Base-by-base conservation (phyloP, 768 basidiomycete genomes). In the Podaxis mareebaensis region DNA sequence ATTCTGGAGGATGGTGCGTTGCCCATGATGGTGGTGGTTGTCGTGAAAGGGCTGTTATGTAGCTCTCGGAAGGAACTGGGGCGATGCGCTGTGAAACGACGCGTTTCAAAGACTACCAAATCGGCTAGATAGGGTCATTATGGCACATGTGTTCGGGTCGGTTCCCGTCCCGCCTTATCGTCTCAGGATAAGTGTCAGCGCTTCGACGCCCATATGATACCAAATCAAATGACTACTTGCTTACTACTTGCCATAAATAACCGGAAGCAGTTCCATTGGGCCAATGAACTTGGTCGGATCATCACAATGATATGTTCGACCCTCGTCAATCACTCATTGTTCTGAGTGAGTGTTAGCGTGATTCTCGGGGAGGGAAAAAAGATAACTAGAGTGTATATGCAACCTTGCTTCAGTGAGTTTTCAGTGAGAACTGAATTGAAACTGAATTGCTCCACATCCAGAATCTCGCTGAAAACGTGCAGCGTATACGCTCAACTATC, bases 1-100 rank as follows among this genome's bases (percentile, higher is more conserved):
- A 70, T 75, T 49, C 66, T 62, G 54, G 73, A 67, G 68, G 71
- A 75, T 63, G 68, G 68, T 67, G 68, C 65, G 66, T 75, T 77
- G 56, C 76, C 76, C 76, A 77, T 76, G 33, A 33, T 33, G 53
- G 67, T 66, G 33, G 61, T 57, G 48, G 44, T 53, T 22, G 49
- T 28, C 38, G 38, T 17, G 44, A 65, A 53, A 42, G 26, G 40
- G 2, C 7, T 22, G 33, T 42, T 44, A 46, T 22, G 49, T 49
- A 28, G 51, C 44, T 20, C 22, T 51, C 53, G 33, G 24, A 7
- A 57, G 38, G 48, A 40, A 12, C 15, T 46, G 17, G 53, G 22
- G 40, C 44, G 53, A 36, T 15, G 30, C 20, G 38, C 22, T 40
- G 11, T 24, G 44, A 33, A 33, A 33, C 33, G 15, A 57, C 22